Evolutionary conservation across 164 flowering plant species (phyloP).

Genomic region (Tetrastigma voinierianum): DNA sequence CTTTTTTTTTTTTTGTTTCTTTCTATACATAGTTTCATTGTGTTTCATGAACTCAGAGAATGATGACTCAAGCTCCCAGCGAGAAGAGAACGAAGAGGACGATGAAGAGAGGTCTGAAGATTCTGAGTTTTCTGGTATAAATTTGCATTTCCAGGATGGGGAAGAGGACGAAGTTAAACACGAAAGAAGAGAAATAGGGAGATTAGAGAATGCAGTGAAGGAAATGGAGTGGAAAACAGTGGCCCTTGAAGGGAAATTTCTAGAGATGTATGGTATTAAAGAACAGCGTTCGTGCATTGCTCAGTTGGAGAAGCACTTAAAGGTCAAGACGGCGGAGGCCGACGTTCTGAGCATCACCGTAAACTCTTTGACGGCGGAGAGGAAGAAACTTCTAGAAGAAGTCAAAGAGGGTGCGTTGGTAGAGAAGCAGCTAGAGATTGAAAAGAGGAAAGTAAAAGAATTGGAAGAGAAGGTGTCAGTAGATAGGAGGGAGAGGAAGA

Average conservation of each 20-base stretch:
- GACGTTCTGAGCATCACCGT: conserved; percentile 6
- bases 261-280: conserved; percentile 12
- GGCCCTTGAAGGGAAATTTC: conserved; percentile 11
- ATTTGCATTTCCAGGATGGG: background rate
- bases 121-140: background rate
- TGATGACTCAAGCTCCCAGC: conserved; percentile 7
- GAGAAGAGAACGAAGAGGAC: background rate
- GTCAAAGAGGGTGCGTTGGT: conserved; percentile 2
- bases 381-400: conserved; percentile 10
- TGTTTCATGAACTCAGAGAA: conserved; percentile 1
- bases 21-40: background rate
- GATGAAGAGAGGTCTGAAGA: conserved; percentile 8
- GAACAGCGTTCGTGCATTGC: conserved; percentile 8
- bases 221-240: conserved; percentile 9
- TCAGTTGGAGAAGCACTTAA: conserved; percentile 7
- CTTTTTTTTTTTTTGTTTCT: background rate
- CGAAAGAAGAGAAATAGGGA: background rate
- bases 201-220: background rate
- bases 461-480: conserved; percentile 5
- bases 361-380: conserved; percentile 11
- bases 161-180: conserved; percentile 1
- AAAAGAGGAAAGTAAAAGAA: conserved; percentile 8
- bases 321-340: conserved; percentile 10
- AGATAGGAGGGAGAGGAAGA: conserved; percentile 1
- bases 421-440: conserved; percentile 12